Conservation (phyloP, 2,329 filamentous ascomycete genomes). For the Thelonectria olida region DNA sequence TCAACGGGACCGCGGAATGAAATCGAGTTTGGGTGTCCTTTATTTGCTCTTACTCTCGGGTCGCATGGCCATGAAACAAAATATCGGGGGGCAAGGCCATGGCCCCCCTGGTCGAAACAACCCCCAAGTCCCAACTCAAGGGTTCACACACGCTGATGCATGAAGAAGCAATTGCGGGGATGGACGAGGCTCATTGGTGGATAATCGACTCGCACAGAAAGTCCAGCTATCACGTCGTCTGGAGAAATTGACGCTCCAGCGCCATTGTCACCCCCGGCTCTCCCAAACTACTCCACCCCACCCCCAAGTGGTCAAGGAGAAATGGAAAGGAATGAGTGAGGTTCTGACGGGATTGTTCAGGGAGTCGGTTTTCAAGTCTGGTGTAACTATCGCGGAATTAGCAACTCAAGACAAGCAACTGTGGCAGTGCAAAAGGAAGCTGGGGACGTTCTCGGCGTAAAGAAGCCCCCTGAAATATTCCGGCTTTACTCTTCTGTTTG, state of each 20-base stretch:
- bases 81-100: conserved; percentile 13
- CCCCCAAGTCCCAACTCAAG: conserved; percentile 17
- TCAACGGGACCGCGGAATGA: background rate
- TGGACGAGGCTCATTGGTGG: conserved; percentile 29
- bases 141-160: conserved; percentile 20
- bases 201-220: conserved; percentile 17
- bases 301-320: background rate
- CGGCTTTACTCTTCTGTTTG: too few species aligned
- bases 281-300: background rate
- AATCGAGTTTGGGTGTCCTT: background rate
- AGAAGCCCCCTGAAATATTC: background rate
- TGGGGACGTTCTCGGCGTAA: background rate
- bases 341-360: background rate
- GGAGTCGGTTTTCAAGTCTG: background rate
- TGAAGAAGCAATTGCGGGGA: conserved; percentile 30
- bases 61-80: conserved; percentile 41
- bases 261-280: too few species aligned
- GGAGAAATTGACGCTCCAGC: conserved; percentile 40
- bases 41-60: conserved; percentile 2
- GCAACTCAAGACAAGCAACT: background rate
- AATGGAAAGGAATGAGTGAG: background rate
- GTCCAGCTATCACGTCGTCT: conserved; percentile 36
- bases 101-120: conserved; percentile 16
- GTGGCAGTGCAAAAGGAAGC: background rate
- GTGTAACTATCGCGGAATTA: too few species aligned